Percentiles rank a stretch among this genome's conserved stretches.
phyloP scores from a whole-genome alignment of 2,329 filamentous ascomycete species.

The Penicillium palitans region DNA sequence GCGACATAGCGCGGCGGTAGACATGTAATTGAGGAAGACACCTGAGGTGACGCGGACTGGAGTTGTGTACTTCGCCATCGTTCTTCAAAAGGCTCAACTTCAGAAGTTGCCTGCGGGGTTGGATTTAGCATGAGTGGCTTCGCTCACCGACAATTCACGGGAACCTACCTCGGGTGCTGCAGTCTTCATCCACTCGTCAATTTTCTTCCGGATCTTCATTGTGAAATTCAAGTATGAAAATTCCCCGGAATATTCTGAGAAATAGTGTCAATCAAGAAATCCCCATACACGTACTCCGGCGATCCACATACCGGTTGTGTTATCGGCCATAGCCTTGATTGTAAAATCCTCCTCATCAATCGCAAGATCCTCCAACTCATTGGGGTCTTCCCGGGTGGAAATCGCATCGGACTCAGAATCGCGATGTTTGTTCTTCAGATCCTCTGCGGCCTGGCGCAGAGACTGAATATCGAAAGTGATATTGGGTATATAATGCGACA shows the following conservation, averaged over 20 bases:
- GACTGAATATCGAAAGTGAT: conserved; percentile 45
- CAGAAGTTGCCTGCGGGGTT: conserved; percentile 33
- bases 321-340: conserved; percentile 42
- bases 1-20: conserved; percentile 47
- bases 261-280: not conserved
- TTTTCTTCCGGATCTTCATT: conserved; percentile 45
- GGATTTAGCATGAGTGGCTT: conserved; percentile 10
- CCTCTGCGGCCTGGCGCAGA: conserved; percentile 46
- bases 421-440: conserved; percentile 43
- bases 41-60: conserved; percentile 41
- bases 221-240: conserved; percentile 49
- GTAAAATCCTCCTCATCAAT: conserved; percentile 46
- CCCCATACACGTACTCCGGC: too few relatives aligned
- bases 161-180: conserved; percentile 38
- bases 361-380: conserved; percentile 42
- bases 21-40: conserved; percentile 41
- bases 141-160: not conserved
- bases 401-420: conserved; percentile 34
- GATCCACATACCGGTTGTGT: conserved; percentile 39
- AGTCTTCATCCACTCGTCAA: conserved; percentile 46
- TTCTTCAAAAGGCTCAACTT: conserved; percentile 44
- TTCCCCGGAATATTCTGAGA: conserved; percentile 47
- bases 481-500: conserved; percentile 51
- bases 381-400: conserved; percentile 34
- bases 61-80: conserved; percentile 46